Conservation (phyloP, 495 filamentous ascomycete species). For the Hypoxylon fragiforme region DNA sequence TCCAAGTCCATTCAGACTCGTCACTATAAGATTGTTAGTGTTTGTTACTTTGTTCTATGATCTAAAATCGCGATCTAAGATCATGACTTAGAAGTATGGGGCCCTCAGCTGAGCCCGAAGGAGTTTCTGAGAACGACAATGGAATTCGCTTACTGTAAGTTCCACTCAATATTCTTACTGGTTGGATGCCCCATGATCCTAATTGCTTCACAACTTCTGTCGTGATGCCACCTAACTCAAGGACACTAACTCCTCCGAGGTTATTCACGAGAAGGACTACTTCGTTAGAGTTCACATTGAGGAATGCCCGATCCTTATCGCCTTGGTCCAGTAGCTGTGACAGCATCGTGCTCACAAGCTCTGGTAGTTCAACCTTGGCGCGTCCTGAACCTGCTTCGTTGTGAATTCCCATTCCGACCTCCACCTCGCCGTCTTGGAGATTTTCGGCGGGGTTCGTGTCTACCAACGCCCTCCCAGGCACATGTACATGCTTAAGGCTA, state of each 20-base stretch:
- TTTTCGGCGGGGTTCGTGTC: constrained; percentile 49
- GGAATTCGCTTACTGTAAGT: constrained; percentile 52
- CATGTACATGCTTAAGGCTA: constrained; percentile 86
- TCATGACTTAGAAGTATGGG: neutral
- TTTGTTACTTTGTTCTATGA: no score
- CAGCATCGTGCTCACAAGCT: constrained; percentile 79
- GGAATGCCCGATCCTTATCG: constrained; percentile 80
- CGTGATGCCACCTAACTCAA: constrained; percentile 89
- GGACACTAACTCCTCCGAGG: constrained; percentile 83
- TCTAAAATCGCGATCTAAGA: no score
- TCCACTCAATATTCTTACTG: constrained; percentile 66
- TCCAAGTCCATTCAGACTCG: constrained; percentile 87
- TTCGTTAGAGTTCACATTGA: constrained; percentile 66
- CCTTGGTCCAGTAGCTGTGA: constrained; percentile 74
- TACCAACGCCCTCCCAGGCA: constrained; percentile 70
- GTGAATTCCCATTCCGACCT: constrained; percentile 98
- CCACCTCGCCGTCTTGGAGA: constrained; percentile 72
- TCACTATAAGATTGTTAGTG: constrained; percentile 58
- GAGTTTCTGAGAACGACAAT: neutral
- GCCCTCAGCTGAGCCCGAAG: neutral
- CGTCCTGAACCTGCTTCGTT: constrained; percentile 88
- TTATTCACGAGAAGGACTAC: constrained; percentile 89
- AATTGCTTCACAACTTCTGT: constrained; percentile 86
- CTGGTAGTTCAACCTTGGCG: constrained; percentile 64
- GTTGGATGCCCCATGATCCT: constrained; percentile 68